Evolutionary conservation across 2,329 filamentous ascomycete genomes (phyloP).

Genomic region (Aspergillus jensenii): DNA sequence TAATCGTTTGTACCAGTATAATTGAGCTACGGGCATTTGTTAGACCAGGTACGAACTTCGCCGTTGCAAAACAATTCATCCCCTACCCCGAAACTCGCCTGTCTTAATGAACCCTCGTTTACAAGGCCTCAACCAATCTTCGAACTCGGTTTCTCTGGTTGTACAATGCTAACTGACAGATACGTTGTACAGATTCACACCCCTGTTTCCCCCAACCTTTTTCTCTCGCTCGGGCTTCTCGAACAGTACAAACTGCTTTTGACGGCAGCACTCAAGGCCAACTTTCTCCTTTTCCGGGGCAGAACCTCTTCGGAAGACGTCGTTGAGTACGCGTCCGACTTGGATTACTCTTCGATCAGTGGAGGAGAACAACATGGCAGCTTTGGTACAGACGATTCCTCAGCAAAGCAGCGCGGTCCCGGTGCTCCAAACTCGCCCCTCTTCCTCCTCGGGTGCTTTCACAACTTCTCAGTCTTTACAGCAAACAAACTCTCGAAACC

Average conservation of each 20-base stretch:
- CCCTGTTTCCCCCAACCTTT: constrained; percentile 20
- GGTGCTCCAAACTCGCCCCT: constrained; percentile 73
- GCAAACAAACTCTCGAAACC: constrained; percentile 41
- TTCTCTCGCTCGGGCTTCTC: constrained; percentile 17
- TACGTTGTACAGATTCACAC: constrained; percentile 23
- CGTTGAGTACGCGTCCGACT: constrained; percentile 23
- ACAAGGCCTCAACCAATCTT: constrained; percentile 13
- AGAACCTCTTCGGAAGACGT: constrained; percentile 14
- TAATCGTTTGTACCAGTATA: constrained; percentile 35
- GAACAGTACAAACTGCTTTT: constrained; percentile 16
- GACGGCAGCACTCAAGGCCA: constrained; percentile 2
- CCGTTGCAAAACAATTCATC: constrained; percentile 2
- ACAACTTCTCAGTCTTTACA: constrained; percentile 31
- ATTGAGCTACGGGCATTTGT: constrained; percentile 26
- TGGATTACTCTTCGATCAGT: constrained; percentile 15
- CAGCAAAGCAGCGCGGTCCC: constrained; percentile 72
- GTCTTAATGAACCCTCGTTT: constrained; percentile 7
- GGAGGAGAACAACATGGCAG: constrained; percentile 66
- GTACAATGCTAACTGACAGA: constrained; percentile 27
- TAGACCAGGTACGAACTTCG: constrained; percentile 30
- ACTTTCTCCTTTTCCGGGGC: constrained; percentile 8
- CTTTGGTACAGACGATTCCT: constrained; percentile 77
- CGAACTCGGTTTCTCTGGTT: constrained; percentile 14
- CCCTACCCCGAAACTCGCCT: constrained; percentile 7
- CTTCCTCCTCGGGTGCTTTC: constrained; percentile 63